A percentile compares a stretch with the other conserved stretches of the same genome.
Evolutionary conservation across 108 stramenopile species (phyloP).

Genomic region (Fragilariopsis cylindrus): DNA sequence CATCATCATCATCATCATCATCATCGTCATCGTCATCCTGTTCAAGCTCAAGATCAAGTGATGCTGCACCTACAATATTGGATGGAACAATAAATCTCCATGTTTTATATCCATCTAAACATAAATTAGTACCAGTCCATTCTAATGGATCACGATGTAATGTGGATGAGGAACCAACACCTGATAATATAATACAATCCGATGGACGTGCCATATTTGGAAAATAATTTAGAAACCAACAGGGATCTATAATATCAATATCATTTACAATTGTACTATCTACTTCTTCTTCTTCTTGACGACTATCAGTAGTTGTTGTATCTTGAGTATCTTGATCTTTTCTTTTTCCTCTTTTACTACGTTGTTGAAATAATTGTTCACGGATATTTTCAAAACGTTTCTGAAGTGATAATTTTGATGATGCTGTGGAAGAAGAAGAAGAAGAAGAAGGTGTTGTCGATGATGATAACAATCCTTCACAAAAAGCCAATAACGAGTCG

Average conservation of each 20-base stretch:
- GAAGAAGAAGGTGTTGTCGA: background rate
- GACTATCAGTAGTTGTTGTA: constrained; percentile 10
- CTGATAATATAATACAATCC: constrained; percentile 61
- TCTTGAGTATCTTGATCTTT: constrained; percentile 1
- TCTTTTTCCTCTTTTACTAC: constrained; percentile 7
- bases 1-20: background rate
- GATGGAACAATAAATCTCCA: constrained; percentile 64
- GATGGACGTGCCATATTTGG: constrained; percentile 37
- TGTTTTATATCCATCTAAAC: constrained; percentile 61
- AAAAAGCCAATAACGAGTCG: constrained; percentile 51
- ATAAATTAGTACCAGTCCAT: constrained; percentile 72
- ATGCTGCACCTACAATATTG: background rate
- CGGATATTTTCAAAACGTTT: background rate
- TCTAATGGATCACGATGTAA: constrained; percentile 75
- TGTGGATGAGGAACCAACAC: constrained; percentile 59
- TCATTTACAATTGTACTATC: background rate
- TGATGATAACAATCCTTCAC: constrained; percentile 49
- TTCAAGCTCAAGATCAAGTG: background rate
- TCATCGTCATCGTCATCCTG: background rate
- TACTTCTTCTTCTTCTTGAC: too few relatives aligned
- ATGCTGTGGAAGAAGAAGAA: background rate
- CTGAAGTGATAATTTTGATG: background rate
- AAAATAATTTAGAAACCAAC: constrained; percentile 61
- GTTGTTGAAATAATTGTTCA: constrained; percentile 3
- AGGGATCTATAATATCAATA: constrained; percentile 10